Evolutionary conservation across 2,329 filamentous ascomycete genomes (phyloP).

Genomic region (Ophiocordyceps sinensis): DNA sequence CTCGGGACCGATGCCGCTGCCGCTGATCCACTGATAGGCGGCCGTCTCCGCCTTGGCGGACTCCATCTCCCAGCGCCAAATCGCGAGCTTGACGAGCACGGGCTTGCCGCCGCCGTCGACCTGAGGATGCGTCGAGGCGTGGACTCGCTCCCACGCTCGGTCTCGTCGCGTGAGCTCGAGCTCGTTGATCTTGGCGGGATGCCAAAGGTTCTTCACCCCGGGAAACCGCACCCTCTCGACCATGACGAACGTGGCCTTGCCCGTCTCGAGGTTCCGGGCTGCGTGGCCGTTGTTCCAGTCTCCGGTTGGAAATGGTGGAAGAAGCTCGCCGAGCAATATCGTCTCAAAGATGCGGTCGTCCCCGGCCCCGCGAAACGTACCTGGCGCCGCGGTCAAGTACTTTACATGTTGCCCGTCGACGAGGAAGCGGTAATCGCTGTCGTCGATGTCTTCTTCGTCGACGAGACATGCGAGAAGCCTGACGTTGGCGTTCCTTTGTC

Average conservation of each 20-base stretch:
- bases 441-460: slow-evolving; percentile 8
- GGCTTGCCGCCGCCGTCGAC: slow-evolving; percentile 9
- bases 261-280: not conserved
- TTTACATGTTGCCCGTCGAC: slow-evolving; percentile 10
- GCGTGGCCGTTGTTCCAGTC: slow-evolving; percentile 11
- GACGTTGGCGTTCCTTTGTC: slow-evolving; percentile 9
- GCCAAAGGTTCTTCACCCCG: slow-evolving; percentile 8
- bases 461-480: slow-evolving; percentile 12
- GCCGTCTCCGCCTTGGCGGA: too few species aligned
- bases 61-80: too few species aligned
- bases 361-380: slow-evolving; percentile 9
- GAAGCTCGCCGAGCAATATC: slow-evolving; percentile 9
- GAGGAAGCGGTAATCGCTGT: slow-evolving; percentile 15
- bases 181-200: slow-evolving; percentile 10
- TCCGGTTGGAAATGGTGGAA: slow-evolving; percentile 12
- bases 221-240: slow-evolving; percentile 8
- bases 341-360: slow-evolving; percentile 13
- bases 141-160: slow-evolving; percentile 10
- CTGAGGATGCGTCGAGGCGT: slow-evolving; percentile 10
- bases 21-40: too few species aligned
- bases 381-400: slow-evolving; percentile 11
- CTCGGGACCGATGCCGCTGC: too few species aligned
- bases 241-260: slow-evolving; percentile 6
- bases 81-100: slow-evolving; percentile 13
- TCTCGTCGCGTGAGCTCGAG: slow-evolving; percentile 10